phyloP scores from a whole-genome alignment of 208 protist species.

The Entamoeba invadens region DNA sequence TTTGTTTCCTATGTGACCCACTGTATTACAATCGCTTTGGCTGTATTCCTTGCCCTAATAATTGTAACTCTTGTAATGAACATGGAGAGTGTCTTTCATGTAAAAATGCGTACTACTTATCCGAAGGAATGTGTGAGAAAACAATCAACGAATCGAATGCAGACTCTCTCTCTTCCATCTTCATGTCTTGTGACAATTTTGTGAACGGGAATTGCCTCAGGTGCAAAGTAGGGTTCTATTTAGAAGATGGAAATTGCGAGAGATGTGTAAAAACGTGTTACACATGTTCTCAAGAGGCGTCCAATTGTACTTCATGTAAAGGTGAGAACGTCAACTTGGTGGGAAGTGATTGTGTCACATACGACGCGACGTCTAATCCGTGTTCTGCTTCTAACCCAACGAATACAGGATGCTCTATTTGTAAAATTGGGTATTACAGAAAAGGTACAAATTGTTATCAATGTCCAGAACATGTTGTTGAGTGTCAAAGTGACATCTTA shows the following conservation, averaged over 20 bases:
- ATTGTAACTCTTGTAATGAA: not conserved
- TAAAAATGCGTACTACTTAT: not conserved
- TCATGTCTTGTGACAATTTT: not conserved
- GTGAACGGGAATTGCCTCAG: not conserved
- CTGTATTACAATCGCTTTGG: not conserved
- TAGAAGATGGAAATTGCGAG: not conserved
- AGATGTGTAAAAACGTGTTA: not conserved
- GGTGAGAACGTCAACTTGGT: not conserved
- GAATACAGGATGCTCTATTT: not conserved
- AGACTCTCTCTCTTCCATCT: not conserved
- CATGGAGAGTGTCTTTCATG: not conserved
- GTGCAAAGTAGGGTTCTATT: not conserved
- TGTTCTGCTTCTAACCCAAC: not conserved
- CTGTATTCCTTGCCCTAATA: not conserved
- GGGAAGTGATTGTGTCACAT: not conserved
- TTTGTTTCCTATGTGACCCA: not conserved
- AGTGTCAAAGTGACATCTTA: not conserved
- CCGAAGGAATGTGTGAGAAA: not conserved
- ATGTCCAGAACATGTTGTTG: not conserved
- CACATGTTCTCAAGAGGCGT: not conserved
- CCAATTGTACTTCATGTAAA: not conserved
- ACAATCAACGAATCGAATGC: not conserved
- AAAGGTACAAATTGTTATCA: not conserved
- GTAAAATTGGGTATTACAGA: not conserved
- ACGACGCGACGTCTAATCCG: not conserved